Evolutionary conservation across 257 asterid species (phyloP), one percentile per base, ranked within the genome.

Genomic region (Agastache rugosa): DNA sequence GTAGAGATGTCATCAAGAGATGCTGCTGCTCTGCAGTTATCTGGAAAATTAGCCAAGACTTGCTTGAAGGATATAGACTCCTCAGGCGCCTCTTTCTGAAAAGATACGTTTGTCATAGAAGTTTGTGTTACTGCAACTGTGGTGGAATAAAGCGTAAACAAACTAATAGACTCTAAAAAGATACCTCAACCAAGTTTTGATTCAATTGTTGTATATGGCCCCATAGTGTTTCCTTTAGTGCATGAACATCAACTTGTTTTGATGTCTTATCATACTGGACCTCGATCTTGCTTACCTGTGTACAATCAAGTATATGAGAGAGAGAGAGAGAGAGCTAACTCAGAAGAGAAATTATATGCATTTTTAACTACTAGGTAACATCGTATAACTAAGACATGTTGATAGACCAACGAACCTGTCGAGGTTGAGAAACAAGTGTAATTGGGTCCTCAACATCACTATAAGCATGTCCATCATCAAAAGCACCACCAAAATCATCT

Each of bases 231-330:
- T 87, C 96, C 85, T 95, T 95, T 25, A 95, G 96, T 59, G 67
- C 87, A 68, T 92, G 99, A 71, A 95, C 97, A 80, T 95, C 98
- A 48, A 95, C 99, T 79, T 87, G 97, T 83, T 90, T 95, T 29
- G 98, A 92, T 66, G 94, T 88, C 78, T 82, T 95, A 63, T 95
- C 99, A 50, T 92, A 95, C 75, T 86, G 86, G 44, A 95, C 96
- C 77, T 92, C 97, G 50, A 90, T 87, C 86, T 89, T 90, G 77
- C 74, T 92, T 71, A 92, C 89, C 99, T 95, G 91, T 47, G 63
- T 67, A 45, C 19, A 61, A 23, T 48, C 6, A 67, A 67, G 47
- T 47, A 60, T 4, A 29, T 29, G 4, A n/a, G 34, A 29, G 47
- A 20, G 53, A 19, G 35, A 39, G 54, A 65, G 56, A 6, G 51